phyloP scores from a whole-genome alignment of 148 eudicot species.

The Bassia scoparia region DNA sequence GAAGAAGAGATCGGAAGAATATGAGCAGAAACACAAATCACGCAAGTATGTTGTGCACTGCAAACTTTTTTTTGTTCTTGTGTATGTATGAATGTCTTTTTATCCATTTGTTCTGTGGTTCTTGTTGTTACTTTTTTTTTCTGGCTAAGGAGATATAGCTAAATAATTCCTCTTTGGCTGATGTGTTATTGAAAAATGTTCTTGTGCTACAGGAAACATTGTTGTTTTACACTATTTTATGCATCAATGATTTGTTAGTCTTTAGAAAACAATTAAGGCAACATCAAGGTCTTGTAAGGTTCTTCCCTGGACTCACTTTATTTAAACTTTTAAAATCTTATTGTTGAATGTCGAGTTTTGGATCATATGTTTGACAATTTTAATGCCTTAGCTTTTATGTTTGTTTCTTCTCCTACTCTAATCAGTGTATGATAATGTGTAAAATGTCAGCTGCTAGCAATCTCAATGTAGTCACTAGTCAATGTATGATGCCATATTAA shows the following conservation, averaged over 20 bases:
- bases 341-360: not conserved
- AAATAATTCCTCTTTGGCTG: not conserved
- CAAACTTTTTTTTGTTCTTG: not conserved
- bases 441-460: no score
- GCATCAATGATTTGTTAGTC: not conserved
- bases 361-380: not conserved
- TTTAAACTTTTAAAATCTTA: not conserved
- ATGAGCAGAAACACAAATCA: slow-evolving; percentile 52
- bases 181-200: not conserved
- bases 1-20: slow-evolving; percentile 87
- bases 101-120: not conserved
- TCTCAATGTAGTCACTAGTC: not conserved
- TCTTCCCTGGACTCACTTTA: not conserved
- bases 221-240: not conserved
- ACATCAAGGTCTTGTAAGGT: not conserved
- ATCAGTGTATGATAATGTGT: no score
- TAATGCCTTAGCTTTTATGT: not conserved
- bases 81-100: not conserved
- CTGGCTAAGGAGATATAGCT: not conserved
- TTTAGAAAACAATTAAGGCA: not conserved
- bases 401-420: not conserved
- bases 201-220: not conserved
- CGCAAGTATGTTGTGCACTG: slow-evolving; percentile 60
- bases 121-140: not conserved
- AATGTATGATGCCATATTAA: not conserved